These are phyloP conservation scores for Coemansia sp. DNA, from an alignment of 192 early-diverging fungal species.

Conservation along the genomic window DNA sequence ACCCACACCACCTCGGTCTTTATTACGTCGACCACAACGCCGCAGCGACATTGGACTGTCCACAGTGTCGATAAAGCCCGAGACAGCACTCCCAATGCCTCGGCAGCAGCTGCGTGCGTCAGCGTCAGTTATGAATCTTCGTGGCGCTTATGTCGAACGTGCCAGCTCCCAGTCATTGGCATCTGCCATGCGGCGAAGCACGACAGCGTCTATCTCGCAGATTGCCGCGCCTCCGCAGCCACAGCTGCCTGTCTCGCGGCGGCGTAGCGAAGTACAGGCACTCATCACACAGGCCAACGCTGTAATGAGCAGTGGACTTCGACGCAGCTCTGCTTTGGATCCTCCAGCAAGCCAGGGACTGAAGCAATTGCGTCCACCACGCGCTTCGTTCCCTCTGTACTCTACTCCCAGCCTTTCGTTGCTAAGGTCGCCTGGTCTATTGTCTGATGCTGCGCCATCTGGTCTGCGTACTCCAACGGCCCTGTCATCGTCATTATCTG, in stretches of 20 bases:
- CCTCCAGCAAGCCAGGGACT: neutral
- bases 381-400: constrained; percentile 43
- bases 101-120: constrained; percentile 14
- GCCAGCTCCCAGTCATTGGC: neutral
- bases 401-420: neutral
- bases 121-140: constrained; percentile 11
- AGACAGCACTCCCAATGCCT: neutral
- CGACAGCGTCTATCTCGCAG: constrained; percentile 3
- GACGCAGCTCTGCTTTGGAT: constrained; percentile 9
- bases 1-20: neutral
- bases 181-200: constrained; percentile 3
- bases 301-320: constrained; percentile 24
- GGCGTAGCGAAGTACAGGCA: constrained; percentile 49
- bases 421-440: constrained; percentile 4
- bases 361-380: constrained; percentile 31
- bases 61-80: neutral
- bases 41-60: constrained; percentile 22
- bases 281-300: constrained; percentile 54
- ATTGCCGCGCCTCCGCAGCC: neutral
- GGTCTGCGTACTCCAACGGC: constrained; percentile 16
- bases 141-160: constrained; percentile 1
- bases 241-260: constrained; percentile 23
- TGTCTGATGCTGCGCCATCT: neutral
- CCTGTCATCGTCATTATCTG: constrained; percentile 7
- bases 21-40: constrained; percentile 9